Evolutionary conservation across 257 asterid species (phyloP).

Genomic region (Knoxia roxburghii): DNA sequence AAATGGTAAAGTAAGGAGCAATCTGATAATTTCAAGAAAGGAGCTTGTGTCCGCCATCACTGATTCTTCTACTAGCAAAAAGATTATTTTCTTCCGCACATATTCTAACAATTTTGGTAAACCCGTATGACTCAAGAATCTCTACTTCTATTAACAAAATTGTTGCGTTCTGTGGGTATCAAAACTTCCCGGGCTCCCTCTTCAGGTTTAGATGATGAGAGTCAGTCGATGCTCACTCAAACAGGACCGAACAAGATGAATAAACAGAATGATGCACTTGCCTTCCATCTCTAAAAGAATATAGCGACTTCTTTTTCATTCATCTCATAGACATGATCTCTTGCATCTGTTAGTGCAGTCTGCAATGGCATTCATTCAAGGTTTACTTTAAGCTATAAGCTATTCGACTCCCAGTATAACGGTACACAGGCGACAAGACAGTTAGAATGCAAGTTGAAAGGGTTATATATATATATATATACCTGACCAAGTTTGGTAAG

Average conservation of each 20-base stretch:
- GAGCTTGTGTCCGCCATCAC: too few relatives aligned
- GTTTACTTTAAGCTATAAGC: slow-evolving; percentile 12
- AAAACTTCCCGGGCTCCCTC: slow-evolving; percentile 29
- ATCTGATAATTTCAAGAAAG: too few relatives aligned
- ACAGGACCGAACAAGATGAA: neutral
- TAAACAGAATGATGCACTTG: neutral
- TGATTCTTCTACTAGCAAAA: too few relatives aligned
- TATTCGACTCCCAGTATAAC: neutral
- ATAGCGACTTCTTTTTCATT: slow-evolving; percentile 72
- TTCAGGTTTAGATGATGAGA: slow-evolving; percentile 15
- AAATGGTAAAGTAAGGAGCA: too few relatives aligned
- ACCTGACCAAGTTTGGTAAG: slow-evolving; percentile 95
- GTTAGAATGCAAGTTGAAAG: neutral
- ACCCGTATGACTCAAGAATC: neutral
- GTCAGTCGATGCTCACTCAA: neutral
- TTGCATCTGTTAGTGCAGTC: slow-evolving; percentile 89
- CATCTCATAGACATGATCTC: slow-evolving; percentile 93
- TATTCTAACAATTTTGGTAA: neutral
- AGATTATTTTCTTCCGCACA: too few relatives aligned
- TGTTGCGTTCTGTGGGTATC: slow-evolving; percentile 17
- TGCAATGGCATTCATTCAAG: slow-evolving; percentile 42
- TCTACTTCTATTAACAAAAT: neutral
- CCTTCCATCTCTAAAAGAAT: slow-evolving; percentile 46
- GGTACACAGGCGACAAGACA: neutral
- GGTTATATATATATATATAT: neutral